Evolutionary conservation across 192 early-diverging fungal genomes (phyloP).

Genomic region (Neocallimastix lanati): DNA sequence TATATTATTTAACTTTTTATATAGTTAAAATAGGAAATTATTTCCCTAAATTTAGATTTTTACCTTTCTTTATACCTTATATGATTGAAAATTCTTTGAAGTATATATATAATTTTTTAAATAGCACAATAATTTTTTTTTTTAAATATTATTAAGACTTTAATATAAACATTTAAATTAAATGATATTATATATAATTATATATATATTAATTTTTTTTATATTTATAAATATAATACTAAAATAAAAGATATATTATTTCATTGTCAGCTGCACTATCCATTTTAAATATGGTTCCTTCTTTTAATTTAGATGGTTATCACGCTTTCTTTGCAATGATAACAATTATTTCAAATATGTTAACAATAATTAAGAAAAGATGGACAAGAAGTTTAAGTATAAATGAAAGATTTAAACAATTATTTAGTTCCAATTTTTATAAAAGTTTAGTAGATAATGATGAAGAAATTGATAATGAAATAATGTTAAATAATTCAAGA

Average conservation of each 20-base stretch:
- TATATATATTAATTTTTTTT: neutral
- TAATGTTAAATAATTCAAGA: neutral
- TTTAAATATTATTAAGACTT: too few species aligned
- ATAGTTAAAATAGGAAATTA: slow-evolving; percentile 41
- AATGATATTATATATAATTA: too few species aligned
- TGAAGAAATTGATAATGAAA: neutral
- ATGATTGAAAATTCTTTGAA: slow-evolving; percentile 29
- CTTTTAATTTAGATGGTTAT: slow-evolving; percentile 49
- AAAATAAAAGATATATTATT: slow-evolving; percentile 27
- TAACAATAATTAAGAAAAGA: neutral
- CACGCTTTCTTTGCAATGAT: slow-evolving; percentile 31
- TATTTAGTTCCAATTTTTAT: neutral
- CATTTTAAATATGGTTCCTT: slow-evolving; percentile 54
- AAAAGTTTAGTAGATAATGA: neutral
- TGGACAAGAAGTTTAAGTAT: neutral
- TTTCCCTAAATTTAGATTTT: slow-evolving; percentile 22
- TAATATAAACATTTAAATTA: too few species aligned
- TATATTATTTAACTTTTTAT: neutral
- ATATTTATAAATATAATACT: neutral
- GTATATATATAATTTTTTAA: slow-evolving; percentile 5
- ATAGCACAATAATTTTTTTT: too few species aligned
- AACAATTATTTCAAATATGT: slow-evolving; percentile 5
- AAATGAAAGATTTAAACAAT: neutral
- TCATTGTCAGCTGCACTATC: slow-evolving; percentile 49
- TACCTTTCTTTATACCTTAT: slow-evolving; percentile 39